phyloP scores from a whole-genome alignment of 768 basidiomycete species.

The Boletus sp. region DNA sequence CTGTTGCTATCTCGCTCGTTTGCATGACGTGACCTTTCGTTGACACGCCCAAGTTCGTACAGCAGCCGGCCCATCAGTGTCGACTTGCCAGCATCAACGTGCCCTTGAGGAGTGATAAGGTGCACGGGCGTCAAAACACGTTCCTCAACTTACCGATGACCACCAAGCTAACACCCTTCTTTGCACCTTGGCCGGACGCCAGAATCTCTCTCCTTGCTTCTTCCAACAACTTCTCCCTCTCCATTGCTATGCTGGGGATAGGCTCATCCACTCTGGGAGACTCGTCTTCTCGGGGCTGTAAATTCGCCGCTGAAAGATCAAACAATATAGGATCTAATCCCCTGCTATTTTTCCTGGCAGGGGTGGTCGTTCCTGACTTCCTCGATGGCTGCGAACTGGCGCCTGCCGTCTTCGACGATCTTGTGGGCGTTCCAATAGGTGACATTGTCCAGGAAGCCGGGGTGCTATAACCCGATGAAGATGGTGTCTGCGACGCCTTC shows the following conservation, averaged over 20 bases:
- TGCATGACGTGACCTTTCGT: constrained; percentile 76
- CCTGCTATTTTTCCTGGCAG: constrained; percentile 31
- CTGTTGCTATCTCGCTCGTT: constrained; percentile 90
- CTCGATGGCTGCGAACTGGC: constrained; percentile 28
- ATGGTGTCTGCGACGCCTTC: constrained; percentile 31
- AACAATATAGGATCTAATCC: constrained; percentile 55
- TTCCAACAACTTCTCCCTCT: constrained; percentile 78
- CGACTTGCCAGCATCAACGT: constrained; percentile 98
- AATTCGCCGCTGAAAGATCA: constrained; percentile 74
- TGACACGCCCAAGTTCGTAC: constrained; percentile 86
- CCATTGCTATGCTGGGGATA: constrained; percentile 61
- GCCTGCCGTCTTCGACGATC: constrained; percentile 39
- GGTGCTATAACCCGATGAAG: constrained; percentile 36
- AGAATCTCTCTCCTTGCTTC: constrained; percentile 62
- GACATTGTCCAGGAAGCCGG: constrained; percentile 47
- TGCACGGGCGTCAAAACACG: not conserved
- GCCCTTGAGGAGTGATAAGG: constrained; percentile 52
- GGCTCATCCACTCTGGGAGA: constrained; percentile 40
- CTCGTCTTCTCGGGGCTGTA: constrained; percentile 47
- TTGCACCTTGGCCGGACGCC: constrained; percentile 46
- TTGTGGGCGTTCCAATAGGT: constrained; percentile 38
- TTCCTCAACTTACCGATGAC: constrained; percentile 69
- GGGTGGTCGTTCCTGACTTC: constrained; percentile 43
- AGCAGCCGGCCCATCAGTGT: constrained; percentile 93
- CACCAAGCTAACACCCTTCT: constrained; percentile 78